Percentiles rank a stretch among this genome's conserved stretches.
These are phyloP conservation scores for Phytophthora boehmeriae DNA, from an alignment of 352 stramenopile genomes.

Conservation along the genomic window DNA sequence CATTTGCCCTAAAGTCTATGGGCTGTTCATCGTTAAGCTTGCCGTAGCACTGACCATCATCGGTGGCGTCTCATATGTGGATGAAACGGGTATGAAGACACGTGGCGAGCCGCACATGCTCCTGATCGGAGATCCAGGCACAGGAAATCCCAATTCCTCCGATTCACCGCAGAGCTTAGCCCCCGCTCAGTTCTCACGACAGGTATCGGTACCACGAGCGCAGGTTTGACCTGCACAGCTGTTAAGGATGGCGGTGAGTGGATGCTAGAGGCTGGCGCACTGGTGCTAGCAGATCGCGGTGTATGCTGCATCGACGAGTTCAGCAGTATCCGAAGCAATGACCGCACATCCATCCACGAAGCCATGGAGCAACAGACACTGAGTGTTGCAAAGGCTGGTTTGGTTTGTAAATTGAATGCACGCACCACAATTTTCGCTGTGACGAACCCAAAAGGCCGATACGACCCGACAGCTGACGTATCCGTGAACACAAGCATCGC, in stretches of 20 bases:
- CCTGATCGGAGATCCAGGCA: constrained; percentile 78
- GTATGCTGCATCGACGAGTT: constrained; percentile 99
- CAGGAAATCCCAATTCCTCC: constrained; percentile 96
- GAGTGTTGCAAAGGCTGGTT: constrained; percentile 96
- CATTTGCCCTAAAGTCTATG: constrained; percentile 96
- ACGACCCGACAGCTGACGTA: constrained; percentile 89
- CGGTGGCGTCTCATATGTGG: constrained; percentile 82
- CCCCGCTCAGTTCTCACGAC: constrained; percentile 96
- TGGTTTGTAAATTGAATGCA: constrained; percentile 97
- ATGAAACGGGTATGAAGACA: constrained; percentile 78
- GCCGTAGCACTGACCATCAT: constrained; percentile 93
- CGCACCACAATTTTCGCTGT: constrained; percentile 96
- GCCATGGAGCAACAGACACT: constrained; percentile 99
- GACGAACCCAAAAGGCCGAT: constrained; percentile 93
- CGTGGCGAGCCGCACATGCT: constrained; percentile 88
- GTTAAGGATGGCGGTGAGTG: constrained; percentile 96
- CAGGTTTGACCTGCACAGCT: constrained; percentile 96
- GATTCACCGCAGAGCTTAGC: constrained; percentile 95
- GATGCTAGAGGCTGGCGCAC: constrained; percentile 95
- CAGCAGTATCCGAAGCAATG: constrained; percentile 93
- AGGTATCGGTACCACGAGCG: constrained; percentile 95
- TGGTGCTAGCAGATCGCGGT: constrained; percentile 91
- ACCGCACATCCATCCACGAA: constrained; percentile 95
- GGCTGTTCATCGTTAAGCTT: constrained; percentile 94
- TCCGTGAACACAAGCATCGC: constrained; percentile 96